Conservation (phyloP, 129 eudicot species). For the Oenanthe sinensis region DNA sequence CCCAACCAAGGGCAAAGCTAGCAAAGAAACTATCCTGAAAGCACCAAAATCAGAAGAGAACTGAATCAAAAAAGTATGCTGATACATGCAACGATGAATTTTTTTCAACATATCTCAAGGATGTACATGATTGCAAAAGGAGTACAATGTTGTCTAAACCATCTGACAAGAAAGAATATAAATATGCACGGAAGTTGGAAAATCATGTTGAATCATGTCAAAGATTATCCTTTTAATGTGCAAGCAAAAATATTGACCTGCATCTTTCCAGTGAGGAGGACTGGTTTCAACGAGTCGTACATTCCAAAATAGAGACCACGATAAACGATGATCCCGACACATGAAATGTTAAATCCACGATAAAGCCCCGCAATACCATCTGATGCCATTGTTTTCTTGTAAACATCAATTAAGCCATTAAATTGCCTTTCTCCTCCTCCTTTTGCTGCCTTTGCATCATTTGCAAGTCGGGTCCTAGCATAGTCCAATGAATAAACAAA, state of each 20-base stretch:
- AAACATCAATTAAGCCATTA: constrained; percentile 2
- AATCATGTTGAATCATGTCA: background rate
- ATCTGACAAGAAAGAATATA: no score
- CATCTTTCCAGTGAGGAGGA: constrained; percentile 7
- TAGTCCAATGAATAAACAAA: constrained; percentile 11
- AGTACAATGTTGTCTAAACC: no score
- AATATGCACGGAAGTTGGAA: no score
- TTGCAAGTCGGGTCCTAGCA: constrained; percentile 6
- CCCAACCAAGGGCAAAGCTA: constrained; percentile 62
- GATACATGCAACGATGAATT: background rate
- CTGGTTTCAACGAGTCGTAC: constrained; percentile 11
- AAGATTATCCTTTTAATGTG: background rate
- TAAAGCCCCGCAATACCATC: constrained; percentile 12
- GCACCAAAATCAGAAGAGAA: background rate
- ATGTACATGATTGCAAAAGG: no score
- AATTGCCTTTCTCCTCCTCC: constrained; percentile 3
- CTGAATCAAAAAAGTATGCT: background rate
- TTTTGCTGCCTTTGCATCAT: constrained; percentile 8
- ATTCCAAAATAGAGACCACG: constrained; percentile 13
- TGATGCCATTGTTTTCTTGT: constrained; percentile 5
- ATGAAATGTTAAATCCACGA: constrained; percentile 12
- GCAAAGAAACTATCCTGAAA: constrained; percentile 58
- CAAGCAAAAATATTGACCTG: background rate
- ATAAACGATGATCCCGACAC: constrained; percentile 10
- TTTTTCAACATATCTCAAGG: no score